Base-by-base conservation (phyloP, 1,139 yeast genomes). In the Nakaseomyces nivariensis region DNA sequence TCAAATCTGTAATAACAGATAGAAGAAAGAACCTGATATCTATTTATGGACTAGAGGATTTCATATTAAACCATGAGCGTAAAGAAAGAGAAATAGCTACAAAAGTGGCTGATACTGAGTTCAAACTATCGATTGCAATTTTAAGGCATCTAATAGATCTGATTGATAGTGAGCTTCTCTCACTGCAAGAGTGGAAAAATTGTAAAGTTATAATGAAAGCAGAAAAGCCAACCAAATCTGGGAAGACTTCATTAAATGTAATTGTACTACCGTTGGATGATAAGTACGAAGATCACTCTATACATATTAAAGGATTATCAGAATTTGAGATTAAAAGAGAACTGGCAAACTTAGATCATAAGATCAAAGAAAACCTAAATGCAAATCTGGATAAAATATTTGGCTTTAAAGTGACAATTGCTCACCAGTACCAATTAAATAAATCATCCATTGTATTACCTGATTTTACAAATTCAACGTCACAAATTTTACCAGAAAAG, bases 21-120 rank as follows among this genome's bases (percentile, higher is more conserved):
- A 57, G 72, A 37, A 61, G 64, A 25, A 71, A 69, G 45, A 56
- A 58, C 11, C 56, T 72, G 31, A 70, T 48, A 27, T 50, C 53
- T 49, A 62, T 51, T n/a, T 60, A 48, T 45, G 66, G 66, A 9
- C 55, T 55, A 3, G 57, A 56, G 7, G 54, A 56, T 1, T 59
- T 49, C 46, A 59, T 61, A 10, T 34, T 55, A 22, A 49, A 54
- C 5, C 57, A 62, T 51, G 55, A 56, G 33, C 51, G 58, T 17
- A 46, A 57, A 26, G 59, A 54, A 13, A 54, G 56, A 17, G 49
- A 56, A 42, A 56, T 72, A 11, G 74, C 88, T 0, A 58, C 78
- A 0, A 64, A 67, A 47, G 74, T 86, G 48, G 97, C 95, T 0
- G 82, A 85, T 37, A 66, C 71, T 7, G 96, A 89, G 63, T 86